Conservation (phyloP, 1,284 basidiomycete species). For the Apiotrichum domesticum region DNA sequence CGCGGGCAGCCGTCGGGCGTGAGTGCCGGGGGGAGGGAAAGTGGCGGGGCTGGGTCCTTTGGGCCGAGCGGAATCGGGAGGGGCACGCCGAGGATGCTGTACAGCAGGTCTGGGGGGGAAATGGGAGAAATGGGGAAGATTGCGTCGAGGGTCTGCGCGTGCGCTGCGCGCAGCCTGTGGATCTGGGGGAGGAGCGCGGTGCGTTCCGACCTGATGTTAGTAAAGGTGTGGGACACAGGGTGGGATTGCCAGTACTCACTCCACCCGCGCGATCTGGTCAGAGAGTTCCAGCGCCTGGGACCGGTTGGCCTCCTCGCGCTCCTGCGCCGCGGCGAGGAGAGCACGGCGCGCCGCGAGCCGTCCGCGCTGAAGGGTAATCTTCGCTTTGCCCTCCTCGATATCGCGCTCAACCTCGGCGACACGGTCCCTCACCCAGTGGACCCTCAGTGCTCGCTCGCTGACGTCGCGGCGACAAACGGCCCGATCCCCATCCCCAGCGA, state of each 20-base stretch:
- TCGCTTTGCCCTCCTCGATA: slow-evolving; percentile 26
- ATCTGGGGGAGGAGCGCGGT: slow-evolving; percentile 53
- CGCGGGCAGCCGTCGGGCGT: slow-evolving; percentile 40
- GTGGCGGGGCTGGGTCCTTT: slow-evolving; percentile 78
- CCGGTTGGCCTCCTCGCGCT: slow-evolving; percentile 22
- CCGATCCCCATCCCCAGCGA: slow-evolving; percentile 50
- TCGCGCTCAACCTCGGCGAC: slow-evolving; percentile 23
- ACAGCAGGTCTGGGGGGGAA: slow-evolving; percentile 72
- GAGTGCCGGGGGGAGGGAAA: slow-evolving; percentile 59
- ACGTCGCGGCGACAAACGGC: slow-evolving; percentile 53
- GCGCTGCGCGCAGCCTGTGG: slow-evolving; percentile 57
- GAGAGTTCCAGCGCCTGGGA: slow-evolving; percentile 18
- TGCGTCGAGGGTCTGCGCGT: slow-evolving; percentile 66
- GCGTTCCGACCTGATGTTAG: slow-evolving; percentile 30
- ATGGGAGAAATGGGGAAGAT: slow-evolving; percentile 85
- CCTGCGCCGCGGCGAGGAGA: slow-evolving; percentile 24
- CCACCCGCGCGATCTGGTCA: slow-evolving; percentile 20
- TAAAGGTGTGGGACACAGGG: too few species aligned
- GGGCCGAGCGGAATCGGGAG: slow-evolving; percentile 71
- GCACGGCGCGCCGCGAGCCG: slow-evolving; percentile 23
- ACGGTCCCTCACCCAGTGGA: slow-evolving; percentile 26
- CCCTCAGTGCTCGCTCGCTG: slow-evolving; percentile 26
- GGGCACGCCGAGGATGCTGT: slow-evolving; percentile 72
- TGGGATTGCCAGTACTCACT: slow-evolving; percentile 17
- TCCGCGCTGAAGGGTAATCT: slow-evolving; percentile 21